Percentiles rank a stretch among this genome's conserved stretches.
These are phyloP conservation scores for Suillus subaureus DNA, from an alignment of 768 basidiomycete species.

Conservation along the genomic window DNA sequence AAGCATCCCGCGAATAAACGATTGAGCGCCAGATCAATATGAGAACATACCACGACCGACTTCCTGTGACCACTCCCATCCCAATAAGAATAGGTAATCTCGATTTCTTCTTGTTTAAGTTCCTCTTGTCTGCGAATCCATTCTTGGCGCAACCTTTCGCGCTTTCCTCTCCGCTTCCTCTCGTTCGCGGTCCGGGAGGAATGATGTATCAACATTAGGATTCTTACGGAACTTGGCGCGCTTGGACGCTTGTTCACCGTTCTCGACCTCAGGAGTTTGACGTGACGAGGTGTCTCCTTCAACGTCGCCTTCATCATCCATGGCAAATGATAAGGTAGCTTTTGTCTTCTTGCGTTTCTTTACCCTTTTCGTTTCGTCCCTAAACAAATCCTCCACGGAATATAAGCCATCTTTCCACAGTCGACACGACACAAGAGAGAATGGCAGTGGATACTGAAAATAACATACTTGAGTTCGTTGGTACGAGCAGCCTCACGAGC, in stretches of 20 bases:
- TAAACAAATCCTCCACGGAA: slow-evolving; percentile 82
- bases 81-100: slow-evolving; percentile 97
- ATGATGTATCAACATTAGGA: slow-evolving; percentile 95
- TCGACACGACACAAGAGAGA: slow-evolving; percentile 12
- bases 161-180: slow-evolving; percentile 86
- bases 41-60: slow-evolving; percentile 72
- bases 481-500: slow-evolving; percentile 86
- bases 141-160: slow-evolving; percentile 86
- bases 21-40: background rate
- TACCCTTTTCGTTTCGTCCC: slow-evolving; percentile 79
- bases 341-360: slow-evolving; percentile 96
- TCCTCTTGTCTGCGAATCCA: slow-evolving; percentile 80
- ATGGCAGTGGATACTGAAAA: slow-evolving; percentile 29
- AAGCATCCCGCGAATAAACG: slow-evolving; percentile 8
- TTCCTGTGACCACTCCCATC: slow-evolving; percentile 97
- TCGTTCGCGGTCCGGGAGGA: slow-evolving; percentile 96
- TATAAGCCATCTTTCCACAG: slow-evolving; percentile 59
- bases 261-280: slow-evolving; percentile 40
- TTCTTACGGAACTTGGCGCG: slow-evolving; percentile 89
- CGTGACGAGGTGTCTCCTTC: slow-evolving; percentile 42
- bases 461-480: slow-evolving; percentile 84
- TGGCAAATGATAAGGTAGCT: slow-evolving; percentile 86
- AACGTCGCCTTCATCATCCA: slow-evolving; percentile 70
- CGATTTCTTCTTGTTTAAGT: slow-evolving; percentile 74
- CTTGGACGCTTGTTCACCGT: slow-evolving; percentile 58